phyloP scores from a whole-genome alignment of 2,329 filamentous ascomycete species.

The Sphaerulina musiva region DNA sequence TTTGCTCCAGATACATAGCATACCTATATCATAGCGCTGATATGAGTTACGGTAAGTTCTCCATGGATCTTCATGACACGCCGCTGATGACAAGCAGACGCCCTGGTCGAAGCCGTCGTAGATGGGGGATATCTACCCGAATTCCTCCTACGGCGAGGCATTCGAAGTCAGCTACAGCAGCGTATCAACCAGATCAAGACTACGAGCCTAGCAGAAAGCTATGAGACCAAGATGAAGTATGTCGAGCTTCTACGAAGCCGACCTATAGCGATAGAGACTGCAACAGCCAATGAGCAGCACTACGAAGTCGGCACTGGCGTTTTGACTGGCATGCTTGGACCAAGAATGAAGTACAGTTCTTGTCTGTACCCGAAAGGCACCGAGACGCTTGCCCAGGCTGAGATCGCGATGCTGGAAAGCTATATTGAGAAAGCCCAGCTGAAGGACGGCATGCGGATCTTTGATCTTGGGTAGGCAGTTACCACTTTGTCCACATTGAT shows the following conservation, averaged over 20 bases:
- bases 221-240: conserved; percentile 58
- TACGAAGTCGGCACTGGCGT: conserved; percentile 66
- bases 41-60: background rate
- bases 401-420: conserved; percentile 58
- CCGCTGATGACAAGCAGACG: conserved; percentile 23
- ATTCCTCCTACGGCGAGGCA: conserved; percentile 56
- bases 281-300: conserved; percentile 61
- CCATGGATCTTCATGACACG: background rate
- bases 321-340: conserved; percentile 55
- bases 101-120: conserved; percentile 50
- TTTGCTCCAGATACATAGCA: too few relatives aligned
- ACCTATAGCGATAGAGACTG: conserved; percentile 64
- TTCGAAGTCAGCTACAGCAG: conserved; percentile 58
- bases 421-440: conserved; percentile 58
- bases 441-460: conserved; percentile 53
- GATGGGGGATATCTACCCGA: conserved; percentile 61
- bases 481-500: background rate
- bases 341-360: conserved; percentile 66
- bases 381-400: conserved; percentile 59
- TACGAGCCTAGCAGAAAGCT: conserved; percentile 48
- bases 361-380: conserved; percentile 58
- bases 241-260: conserved; percentile 52
- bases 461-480: conserved; percentile 53
- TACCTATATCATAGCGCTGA: too few relatives aligned
- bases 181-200: conserved; percentile 52